These are phyloP conservation scores for Gelatoporia subvermispora DNA, from an alignment of 768 basidiomycete species.

Conservation along the genomic window DNA sequence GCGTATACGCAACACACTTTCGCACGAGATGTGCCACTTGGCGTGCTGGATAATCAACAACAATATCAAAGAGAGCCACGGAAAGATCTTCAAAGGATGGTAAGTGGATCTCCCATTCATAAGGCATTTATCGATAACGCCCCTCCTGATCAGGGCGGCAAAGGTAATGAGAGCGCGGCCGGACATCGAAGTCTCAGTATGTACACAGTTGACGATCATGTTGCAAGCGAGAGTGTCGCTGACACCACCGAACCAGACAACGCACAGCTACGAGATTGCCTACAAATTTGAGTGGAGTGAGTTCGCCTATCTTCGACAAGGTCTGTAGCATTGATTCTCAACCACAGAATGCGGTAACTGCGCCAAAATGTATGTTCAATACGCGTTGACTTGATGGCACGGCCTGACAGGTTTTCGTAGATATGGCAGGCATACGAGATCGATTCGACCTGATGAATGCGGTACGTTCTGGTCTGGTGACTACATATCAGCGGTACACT, in stretches of 20 bases:
- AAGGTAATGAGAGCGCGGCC: constrained; percentile 65
- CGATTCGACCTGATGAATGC: constrained; percentile 60
- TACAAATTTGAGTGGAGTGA: constrained; percentile 73
- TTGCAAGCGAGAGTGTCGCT: not conserved
- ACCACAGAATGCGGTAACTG: constrained; percentile 58
- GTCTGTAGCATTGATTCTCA: constrained; percentile 3
- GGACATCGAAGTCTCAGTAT: constrained; percentile 69
- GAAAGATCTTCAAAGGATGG: constrained; percentile 70
- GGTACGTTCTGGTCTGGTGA: constrained; percentile 41
- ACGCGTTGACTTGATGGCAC: not conserved
- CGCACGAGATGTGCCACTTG: constrained; percentile 92
- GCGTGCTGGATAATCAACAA: constrained; percentile 81
- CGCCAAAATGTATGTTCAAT: constrained; percentile 46
- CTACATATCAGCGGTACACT: too few species aligned
- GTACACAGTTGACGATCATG: constrained; percentile 2
- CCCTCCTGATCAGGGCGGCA: constrained; percentile 45
- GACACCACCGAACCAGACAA: constrained; percentile 39
- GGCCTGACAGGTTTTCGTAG: constrained; percentile 28
- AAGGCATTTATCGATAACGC: constrained; percentile 1
- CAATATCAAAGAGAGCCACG: constrained; percentile 68
- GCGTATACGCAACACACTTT: constrained; percentile 74
- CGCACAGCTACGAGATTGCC: constrained; percentile 70
- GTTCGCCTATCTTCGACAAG: constrained; percentile 18
- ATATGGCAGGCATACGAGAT: constrained; percentile 72
- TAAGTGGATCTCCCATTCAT: constrained; percentile 11